Percentiles rank a stretch among this genome's conserved stretches.
Conservation (phyloP, 2,329 filamentous ascomycete species). For the Curvularia sp. region DNA sequence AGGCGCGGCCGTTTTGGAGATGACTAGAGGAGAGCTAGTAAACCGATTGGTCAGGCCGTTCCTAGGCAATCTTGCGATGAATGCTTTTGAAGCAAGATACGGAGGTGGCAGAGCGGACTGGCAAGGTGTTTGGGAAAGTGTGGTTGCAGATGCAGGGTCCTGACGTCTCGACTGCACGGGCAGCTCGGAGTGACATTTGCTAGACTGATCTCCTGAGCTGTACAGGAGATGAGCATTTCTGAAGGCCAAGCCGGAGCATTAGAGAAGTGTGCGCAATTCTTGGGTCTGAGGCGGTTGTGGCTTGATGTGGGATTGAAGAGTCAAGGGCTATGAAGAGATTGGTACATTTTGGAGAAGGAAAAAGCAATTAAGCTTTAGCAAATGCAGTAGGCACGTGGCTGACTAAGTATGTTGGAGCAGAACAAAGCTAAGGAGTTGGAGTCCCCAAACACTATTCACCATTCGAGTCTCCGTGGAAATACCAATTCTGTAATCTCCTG, state of each 20-base stretch:
- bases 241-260: background rate
- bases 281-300: background rate
- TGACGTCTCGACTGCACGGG: conserved; percentile 1
- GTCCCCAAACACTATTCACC: background rate
- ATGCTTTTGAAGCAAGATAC: conserved; percentile 91
- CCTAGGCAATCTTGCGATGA: conserved; percentile 90
- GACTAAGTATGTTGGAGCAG: background rate
- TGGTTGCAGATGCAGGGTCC: conserved; percentile 39
- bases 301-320: background rate
- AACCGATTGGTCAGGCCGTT: conserved; percentile 84
- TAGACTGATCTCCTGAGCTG: background rate
- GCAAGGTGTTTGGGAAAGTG: conserved; percentile 43
- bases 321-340: background rate
- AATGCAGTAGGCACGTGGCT: background rate
- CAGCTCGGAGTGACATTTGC: background rate
- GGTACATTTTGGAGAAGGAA: background rate
- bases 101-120: conserved; percentile 67
- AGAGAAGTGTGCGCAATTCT: background rate
- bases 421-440: background rate
- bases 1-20: conserved; percentile 58
- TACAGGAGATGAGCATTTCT: background rate
- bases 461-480: background rate
- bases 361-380: background rate
- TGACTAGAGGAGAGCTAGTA: conserved; percentile 68
- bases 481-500: background rate